Evolutionary conservation across 768 basidiomycete genomes (phyloP), one percentile per base, ranked within the genome.

Genomic region (Termitomyces sp.): DNA sequence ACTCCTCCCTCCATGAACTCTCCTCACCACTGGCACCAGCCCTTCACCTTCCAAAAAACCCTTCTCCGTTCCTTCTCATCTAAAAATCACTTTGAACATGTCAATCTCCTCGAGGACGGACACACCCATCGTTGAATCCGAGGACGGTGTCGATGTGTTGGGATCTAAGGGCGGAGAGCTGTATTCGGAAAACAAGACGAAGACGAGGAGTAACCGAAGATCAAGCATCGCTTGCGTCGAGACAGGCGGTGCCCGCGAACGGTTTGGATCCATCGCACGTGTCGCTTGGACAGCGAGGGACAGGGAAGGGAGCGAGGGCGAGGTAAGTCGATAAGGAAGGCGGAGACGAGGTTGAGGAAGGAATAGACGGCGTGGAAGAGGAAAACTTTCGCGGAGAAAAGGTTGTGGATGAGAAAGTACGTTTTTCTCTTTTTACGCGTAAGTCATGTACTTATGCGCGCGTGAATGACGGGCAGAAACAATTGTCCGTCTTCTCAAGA

Each of bases 401-500:
- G 88, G 70, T 75, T 92, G 4, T 88, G 66, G 90, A 93, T 58
- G n/a, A n/a, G n/a, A n/a, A n/a, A n/a, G 91, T 87, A n/a, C n/a
- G n/a, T n/a, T n/a, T n/a, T 51, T 47, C 67, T 53, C 30, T 32
- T 5, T 57, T 42, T 22, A 50, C 30, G 18, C 22, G 10, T 4
- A n/a, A n/a, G n/a, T n/a, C n/a, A n/a, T n/a, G n/a, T n/a, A n/a
- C n/a, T n/a, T n/a, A n/a, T n/a, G n/a, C n/a, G n/a, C n/a, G n/a
- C n/a, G n/a, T n/a, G 1, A 37, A 22, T 13, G 32, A 24, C 63
- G 93, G 89, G 85, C 85, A 27, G 93, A 94, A 65, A 94, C 93
- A 0, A 93, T 95, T 69, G 93, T 93, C 64, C 87, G 93, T 30
- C 79, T 95, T 12, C 80, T 95, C 45, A 93, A 93, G 70, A 94